A percentile compares a stretch with the other conserved stretches of the same genome.
Evolutionary conservation across 2,329 filamentous ascomycete genomes (phyloP).

Genomic region (Alternaria infectoria): DNA sequence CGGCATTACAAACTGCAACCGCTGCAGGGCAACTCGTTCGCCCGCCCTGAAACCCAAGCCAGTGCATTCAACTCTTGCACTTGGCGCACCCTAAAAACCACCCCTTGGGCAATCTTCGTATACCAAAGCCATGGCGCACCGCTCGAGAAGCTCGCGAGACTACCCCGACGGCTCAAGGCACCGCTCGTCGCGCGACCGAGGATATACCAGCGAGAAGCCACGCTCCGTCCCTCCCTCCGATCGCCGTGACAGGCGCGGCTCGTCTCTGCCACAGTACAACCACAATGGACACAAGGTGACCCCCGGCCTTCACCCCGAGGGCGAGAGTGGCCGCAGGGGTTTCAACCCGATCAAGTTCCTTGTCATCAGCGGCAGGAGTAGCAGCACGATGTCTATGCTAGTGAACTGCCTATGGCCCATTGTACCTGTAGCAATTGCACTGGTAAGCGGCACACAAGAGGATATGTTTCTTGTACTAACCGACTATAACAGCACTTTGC

Average conservation of each 20-base stretch:
- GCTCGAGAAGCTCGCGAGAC: constrained; percentile 22
- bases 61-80: constrained; percentile 9
- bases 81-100: constrained; percentile 6
- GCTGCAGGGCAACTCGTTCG: constrained; percentile 14
- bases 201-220: constrained; percentile 33
- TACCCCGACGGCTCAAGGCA: constrained; percentile 12
- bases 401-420: constrained; percentile 79
- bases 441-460: constrained; percentile 52
- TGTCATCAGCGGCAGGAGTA: constrained; percentile 67
- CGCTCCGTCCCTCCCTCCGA: constrained; percentile 17
- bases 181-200: constrained; percentile 26
- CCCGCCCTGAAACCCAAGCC: constrained; percentile 19
- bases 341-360: constrained; percentile 70
- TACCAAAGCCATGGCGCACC: constrained; percentile 23
- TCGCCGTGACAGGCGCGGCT: constrained; percentile 15
- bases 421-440: constrained; percentile 73
- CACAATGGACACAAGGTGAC: constrained; percentile 54
- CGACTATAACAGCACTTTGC: constrained; percentile 54
- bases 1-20: constrained; percentile 6
- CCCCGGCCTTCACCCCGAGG: constrained; percentile 56
- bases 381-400: constrained; percentile 66
- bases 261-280: constrained; percentile 48
- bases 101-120: background rate
- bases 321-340: constrained; percentile 72
- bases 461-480: constrained; percentile 6